Percentiles rank a stretch among this genome's conserved stretches.
Evolutionary conservation across 2,329 filamentous ascomycete species (phyloP).

Genomic region (Aspergillus fumigatus): DNA sequence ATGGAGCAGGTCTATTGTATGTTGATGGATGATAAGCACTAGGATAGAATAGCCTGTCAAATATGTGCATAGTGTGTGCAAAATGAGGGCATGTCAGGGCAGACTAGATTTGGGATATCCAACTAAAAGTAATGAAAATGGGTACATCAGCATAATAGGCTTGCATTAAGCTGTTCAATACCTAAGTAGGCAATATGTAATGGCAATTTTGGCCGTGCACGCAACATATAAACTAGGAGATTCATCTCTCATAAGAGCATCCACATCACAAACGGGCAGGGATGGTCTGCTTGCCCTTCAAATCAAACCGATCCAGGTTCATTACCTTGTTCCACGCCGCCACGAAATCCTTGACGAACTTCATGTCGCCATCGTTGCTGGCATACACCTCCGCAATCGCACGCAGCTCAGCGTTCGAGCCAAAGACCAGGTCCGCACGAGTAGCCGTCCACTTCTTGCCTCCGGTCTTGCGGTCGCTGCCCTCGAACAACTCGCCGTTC

Average conservation of each 20-base stretch:
- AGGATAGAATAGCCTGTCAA: too few relatives aligned
- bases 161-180: too few relatives aligned
- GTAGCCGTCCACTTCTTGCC: slow-evolving; percentile 65
- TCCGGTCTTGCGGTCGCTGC: slow-evolving; percentile 61
- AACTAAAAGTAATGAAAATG: too few relatives aligned
- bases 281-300: not conserved
- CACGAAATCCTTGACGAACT: slow-evolving; percentile 69
- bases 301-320: slow-evolving; percentile 67
- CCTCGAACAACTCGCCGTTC: slow-evolving; percentile 58
- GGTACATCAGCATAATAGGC: too few relatives aligned
- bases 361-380: slow-evolving; percentile 53
- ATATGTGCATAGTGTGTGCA: too few relatives aligned
- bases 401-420: slow-evolving; percentile 69
- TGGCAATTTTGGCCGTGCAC: too few relatives aligned
- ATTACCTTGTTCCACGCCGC: slow-evolving; percentile 70
- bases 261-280: not conserved
- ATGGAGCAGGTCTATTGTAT: not conserved
- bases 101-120: too few relatives aligned
- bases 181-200: too few relatives aligned
- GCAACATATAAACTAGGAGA: too few relatives aligned
- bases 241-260: too few relatives aligned
- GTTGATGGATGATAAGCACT: not conserved
- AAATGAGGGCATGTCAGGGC: too few relatives aligned
- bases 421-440: slow-evolving; percentile 66
- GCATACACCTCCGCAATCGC: slow-evolving; percentile 68